phyloP scores from a whole-genome alignment of 2,329 filamentous ascomycete species.

The Dactylellina drechsleri region DNA sequence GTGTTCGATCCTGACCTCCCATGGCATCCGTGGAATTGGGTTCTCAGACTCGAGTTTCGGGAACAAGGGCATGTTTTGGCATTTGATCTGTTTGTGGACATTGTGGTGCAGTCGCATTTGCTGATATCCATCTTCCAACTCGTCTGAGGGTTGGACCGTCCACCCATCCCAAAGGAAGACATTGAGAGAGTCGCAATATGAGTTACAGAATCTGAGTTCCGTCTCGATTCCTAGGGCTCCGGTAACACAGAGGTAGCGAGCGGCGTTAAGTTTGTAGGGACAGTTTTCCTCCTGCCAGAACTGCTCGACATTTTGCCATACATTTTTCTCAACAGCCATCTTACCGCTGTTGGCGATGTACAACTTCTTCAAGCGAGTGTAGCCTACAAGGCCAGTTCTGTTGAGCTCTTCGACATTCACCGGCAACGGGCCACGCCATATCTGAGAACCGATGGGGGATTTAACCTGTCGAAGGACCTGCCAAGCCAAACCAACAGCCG shows the following conservation, averaged over 20 bases:
- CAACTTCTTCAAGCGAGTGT: slow-evolving; percentile 41
- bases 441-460: slow-evolving; percentile 42
- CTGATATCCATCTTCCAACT: slow-evolving; percentile 19
- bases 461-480: slow-evolving; percentile 32
- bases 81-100: slow-evolving; percentile 33
- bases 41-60: slow-evolving; percentile 30
- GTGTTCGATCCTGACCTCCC: slow-evolving; percentile 40
- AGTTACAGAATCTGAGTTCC: slow-evolving; percentile 43
- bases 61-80: not conserved
- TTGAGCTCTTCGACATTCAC: slow-evolving; percentile 27
- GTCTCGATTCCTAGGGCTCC: slow-evolving; percentile 48
- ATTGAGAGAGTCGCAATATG: slow-evolving; percentile 45
- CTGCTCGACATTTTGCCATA: slow-evolving; percentile 30
- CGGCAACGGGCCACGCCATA: slow-evolving; percentile 37
- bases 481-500: not conserved
- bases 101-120: slow-evolving; percentile 39
- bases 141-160: slow-evolving; percentile 15
- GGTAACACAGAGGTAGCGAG: slow-evolving; percentile 42
- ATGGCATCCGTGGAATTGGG: slow-evolving; percentile 48
- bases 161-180: slow-evolving; percentile 49
- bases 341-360: slow-evolving; percentile 49
- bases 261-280: slow-evolving; percentile 41
- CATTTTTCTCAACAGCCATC: slow-evolving; percentile 29
- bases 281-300: slow-evolving; percentile 18
- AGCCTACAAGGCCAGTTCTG: slow-evolving; percentile 36